These are phyloP conservation scores for Penicillium sp. DNA, from an alignment of 2,329 filamentous ascomycete genomes.

Conservation along the genomic window DNA sequence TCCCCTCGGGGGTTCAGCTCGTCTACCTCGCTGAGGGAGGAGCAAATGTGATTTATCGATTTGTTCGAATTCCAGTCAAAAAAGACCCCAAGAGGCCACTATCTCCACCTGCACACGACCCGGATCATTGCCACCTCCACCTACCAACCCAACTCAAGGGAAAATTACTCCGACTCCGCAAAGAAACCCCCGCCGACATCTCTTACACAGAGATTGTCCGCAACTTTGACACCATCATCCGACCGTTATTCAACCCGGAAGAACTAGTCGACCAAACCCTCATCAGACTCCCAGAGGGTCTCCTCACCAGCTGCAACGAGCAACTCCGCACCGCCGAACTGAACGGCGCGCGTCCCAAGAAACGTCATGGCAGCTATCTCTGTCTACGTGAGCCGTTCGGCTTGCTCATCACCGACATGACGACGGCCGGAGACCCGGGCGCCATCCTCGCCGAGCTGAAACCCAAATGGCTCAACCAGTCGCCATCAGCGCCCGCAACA, in stretches of 20 bases:
- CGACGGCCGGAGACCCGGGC: constrained; percentile 37
- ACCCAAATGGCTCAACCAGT: constrained; percentile 79
- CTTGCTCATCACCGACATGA: constrained; percentile 74
- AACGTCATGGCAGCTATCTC: constrained; percentile 53
- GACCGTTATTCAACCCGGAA: constrained; percentile 54
- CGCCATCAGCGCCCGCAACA: constrained; percentile 63
- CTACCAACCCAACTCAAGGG: constrained; percentile 34
- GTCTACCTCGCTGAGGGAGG: constrained; percentile 65
- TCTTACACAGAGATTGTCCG: constrained; percentile 50
- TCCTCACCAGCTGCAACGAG: constrained; percentile 53
- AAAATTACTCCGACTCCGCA: constrained; percentile 61
- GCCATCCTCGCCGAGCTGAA: constrained; percentile 67
- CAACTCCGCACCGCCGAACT: constrained; percentile 52
- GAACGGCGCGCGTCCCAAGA: constrained; percentile 42
- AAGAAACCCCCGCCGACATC: constrained; percentile 52
- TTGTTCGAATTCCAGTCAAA: constrained; percentile 41
- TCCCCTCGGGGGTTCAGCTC: constrained; percentile 36
- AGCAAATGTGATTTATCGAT: constrained; percentile 71
- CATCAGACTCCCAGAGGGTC: constrained; percentile 46
- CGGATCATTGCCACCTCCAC: constrained; percentile 16
- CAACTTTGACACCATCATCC: constrained; percentile 45
- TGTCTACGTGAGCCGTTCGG: constrained; percentile 59
- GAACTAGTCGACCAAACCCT: constrained; percentile 58
- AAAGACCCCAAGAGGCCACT: constrained; percentile 20
- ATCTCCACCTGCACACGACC: constrained; percentile 16